These are phyloP conservation scores for Metschnikowia picachoensis DNA, from an alignment of 805 yeast species.

Conservation along the genomic window DNA sequence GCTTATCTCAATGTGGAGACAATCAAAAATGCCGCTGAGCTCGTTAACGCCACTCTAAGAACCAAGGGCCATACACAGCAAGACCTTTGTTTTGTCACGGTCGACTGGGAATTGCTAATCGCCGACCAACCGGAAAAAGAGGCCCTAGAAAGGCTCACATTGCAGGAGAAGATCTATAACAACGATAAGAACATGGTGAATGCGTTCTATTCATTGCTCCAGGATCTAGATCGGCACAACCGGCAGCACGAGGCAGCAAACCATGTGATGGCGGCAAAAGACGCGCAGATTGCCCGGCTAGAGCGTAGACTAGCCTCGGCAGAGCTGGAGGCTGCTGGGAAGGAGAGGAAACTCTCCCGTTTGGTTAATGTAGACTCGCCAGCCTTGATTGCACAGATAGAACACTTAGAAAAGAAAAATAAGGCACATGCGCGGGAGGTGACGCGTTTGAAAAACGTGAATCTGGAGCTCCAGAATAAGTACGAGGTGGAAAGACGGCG, in stretches of 20 bases:
- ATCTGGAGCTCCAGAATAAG: slow-evolving; percentile 28
- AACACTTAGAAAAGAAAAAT: slow-evolving; percentile 16
- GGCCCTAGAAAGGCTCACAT: slow-evolving; percentile 13
- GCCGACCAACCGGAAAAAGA: slow-evolving; percentile 22
- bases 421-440: slow-evolving; percentile 30
- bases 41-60: slow-evolving; percentile 31
- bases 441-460: slow-evolving; percentile 25
- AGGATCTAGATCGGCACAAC: slow-evolving; percentile 31
- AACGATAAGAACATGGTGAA: slow-evolving; percentile 38
- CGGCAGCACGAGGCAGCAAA: slow-evolving; percentile 30
- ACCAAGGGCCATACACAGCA: slow-evolving; percentile 34
- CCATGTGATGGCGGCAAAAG: slow-evolving; percentile 26
- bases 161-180: slow-evolving; percentile 30
- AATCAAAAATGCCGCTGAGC: slow-evolving; percentile 34
- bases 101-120: slow-evolving; percentile 32
- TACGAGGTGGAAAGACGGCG: slow-evolving; percentile 35
- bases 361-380: slow-evolving; percentile 19
- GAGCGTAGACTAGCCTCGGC: slow-evolving; percentile 20
- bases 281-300: slow-evolving; percentile 25
- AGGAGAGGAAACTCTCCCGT: slow-evolving; percentile 19
- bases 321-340: slow-evolving; percentile 18
- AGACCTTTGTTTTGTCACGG: slow-evolving; percentile 30
- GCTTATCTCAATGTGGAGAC: slow-evolving; percentile 29
- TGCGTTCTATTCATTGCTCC: slow-evolving; percentile 32
- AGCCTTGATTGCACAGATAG: slow-evolving; percentile 14